Conservation (phyloP, 176 grass and related monocot genomes). For the Carex myosuroides region DNA sequence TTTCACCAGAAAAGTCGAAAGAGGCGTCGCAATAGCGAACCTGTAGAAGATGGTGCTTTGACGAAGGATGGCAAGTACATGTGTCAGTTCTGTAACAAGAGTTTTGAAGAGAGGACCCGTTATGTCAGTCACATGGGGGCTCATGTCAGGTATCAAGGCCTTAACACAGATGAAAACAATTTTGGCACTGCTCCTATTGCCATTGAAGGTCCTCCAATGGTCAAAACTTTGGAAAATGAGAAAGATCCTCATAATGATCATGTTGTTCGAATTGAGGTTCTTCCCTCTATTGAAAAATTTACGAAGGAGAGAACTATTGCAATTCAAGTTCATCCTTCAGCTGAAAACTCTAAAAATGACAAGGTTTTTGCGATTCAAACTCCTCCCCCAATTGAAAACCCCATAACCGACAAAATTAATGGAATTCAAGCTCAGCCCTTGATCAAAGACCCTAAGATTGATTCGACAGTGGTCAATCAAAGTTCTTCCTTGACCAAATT, state of each 20-base stretch:
- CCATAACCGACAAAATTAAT: background rate
- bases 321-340: background rate
- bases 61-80: constrained; percentile 70
- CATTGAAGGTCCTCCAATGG: constrained; percentile 19
- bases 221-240: constrained; percentile 24
- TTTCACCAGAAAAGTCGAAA: constrained; percentile 54
- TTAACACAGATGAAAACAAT: constrained; percentile 47
- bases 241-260: constrained; percentile 2
- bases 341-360: constrained; percentile 9
- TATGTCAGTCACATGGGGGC: constrained; percentile 64
- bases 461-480: background rate
- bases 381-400: constrained; percentile 4
- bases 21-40: constrained; percentile 44
- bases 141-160: constrained; percentile 63
- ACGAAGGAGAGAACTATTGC: background rate
- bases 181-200: constrained; percentile 25
- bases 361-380: background rate
- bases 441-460: constrained; percentile 6
- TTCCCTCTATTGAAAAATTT: background rate
- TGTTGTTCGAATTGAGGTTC: background rate
- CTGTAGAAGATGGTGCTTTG: constrained; percentile 31
- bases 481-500: background rate
- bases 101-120: constrained; percentile 52
- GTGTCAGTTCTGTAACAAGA: constrained; percentile 71
- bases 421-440: background rate